Conservation (phyloP, 2,329 filamentous ascomycete species). For the Trichoderma semiorbis region DNA sequence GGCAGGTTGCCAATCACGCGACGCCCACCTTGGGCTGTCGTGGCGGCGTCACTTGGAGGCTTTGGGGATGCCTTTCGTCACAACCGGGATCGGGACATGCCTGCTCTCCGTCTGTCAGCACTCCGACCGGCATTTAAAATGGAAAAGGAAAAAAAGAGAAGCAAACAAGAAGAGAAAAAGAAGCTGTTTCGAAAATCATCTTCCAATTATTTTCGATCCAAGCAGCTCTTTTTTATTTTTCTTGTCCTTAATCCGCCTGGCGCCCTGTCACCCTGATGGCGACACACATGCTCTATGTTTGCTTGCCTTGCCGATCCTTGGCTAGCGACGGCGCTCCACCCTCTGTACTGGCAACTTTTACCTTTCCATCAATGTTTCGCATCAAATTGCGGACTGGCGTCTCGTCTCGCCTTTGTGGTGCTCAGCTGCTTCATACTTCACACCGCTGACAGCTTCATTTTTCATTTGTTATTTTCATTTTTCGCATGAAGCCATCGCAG, state of each 20-base stretch:
- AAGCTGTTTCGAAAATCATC: background rate
- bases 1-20: conserved; percentile 11
- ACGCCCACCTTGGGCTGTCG: conserved; percentile 4
- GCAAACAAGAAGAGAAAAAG: background rate
- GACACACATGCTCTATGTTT: conserved; percentile 11
- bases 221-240: background rate
- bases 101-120: background rate
- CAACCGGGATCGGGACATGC: background rate
- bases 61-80: background rate
- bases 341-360: background rate
- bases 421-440: background rate
- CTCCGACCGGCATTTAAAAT: background rate
- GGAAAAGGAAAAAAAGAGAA: background rate
- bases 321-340: conserved; percentile 11
- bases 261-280: conserved; percentile 2
- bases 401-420: background rate
- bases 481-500: background rate
- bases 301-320: conserved; percentile 14
- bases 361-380: background rate
- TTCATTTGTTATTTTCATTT: background rate
- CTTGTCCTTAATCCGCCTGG: conserved; percentile 5
- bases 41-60: conserved; percentile 5
- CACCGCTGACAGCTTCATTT: background rate
- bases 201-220: background rate
- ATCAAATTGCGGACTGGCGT: background rate